A percentile compares a stretch with the other conserved stretches of the same genome.
phyloP scores from a whole-genome alignment of 371 early-diverging fungal genomes.

The Dentiscutata heterogama region DNA sequence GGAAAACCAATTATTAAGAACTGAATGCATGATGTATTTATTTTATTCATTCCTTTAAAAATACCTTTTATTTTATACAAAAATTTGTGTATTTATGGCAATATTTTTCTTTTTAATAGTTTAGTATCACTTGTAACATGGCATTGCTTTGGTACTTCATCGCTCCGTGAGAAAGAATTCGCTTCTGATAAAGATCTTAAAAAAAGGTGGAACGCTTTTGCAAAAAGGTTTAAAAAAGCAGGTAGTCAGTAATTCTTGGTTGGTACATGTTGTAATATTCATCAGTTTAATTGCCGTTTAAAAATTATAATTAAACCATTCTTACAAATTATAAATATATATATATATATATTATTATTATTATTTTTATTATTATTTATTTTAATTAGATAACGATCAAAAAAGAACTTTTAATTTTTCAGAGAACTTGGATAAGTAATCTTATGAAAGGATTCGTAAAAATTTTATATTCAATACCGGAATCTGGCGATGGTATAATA shows the following conservation, averaged over 20 bases:
- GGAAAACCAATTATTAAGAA: conserved; percentile 78
- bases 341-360: no score
- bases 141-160: conserved; percentile 66
- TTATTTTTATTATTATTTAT: no score
- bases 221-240: conserved; percentile 62
- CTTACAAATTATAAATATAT: not conserved
- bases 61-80: not conserved
- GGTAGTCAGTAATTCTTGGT: conserved; percentile 50
- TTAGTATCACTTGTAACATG: conserved; percentile 81
- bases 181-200: conserved; percentile 65
- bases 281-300: conserved; percentile 25
- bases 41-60: not conserved
- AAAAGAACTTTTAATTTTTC: conserved; percentile 63
- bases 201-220: conserved; percentile 73
- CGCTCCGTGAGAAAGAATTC: conserved; percentile 65
- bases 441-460: conserved; percentile 67
- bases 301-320: not conserved
- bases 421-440: conserved; percentile 67
- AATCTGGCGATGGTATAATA: conserved; percentile 57
- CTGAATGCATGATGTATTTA: conserved; percentile 72
- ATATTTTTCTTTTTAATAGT: conserved; percentile 47
- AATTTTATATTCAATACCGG: conserved; percentile 65
- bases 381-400: conserved; percentile 55
- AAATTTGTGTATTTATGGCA: not conserved
- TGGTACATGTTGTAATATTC: conserved; percentile 17